These are phyloP conservation scores for Tagetes erecta DNA, from an alignment of 129 eudicot genomes.

Conservation along the genomic window DNA sequence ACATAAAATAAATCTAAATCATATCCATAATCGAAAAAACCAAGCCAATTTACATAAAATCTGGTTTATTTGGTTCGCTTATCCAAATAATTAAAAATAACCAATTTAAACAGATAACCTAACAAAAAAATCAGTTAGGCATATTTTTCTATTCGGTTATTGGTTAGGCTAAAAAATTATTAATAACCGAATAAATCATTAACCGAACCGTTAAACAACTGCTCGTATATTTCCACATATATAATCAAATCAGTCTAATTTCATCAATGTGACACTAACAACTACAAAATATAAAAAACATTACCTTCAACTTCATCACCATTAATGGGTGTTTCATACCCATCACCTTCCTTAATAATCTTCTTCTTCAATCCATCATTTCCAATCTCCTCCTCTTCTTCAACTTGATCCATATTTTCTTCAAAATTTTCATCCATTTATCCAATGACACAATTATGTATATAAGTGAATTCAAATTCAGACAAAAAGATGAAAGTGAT, in stretches of 20 bases:
- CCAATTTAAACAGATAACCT: no score
- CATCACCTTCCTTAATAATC: slow-evolving; percentile 38
- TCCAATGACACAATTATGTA: slow-evolving; percentile 22
- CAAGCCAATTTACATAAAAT: no score
- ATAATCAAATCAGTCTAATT: background rate
- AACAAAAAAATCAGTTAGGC: no score
- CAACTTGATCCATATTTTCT: slow-evolving; percentile 13
- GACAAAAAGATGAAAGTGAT: slow-evolving; percentile 23
- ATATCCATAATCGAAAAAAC: no score
- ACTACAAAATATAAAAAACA: background rate
- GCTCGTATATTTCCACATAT: background rate
- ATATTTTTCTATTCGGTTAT: no score
- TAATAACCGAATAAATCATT: no score
- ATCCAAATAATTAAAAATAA: no score
- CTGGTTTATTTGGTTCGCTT: no score
- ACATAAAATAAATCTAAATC: no score
- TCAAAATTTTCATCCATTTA: slow-evolving; percentile 33
- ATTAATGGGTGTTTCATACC: slow-evolving; percentile 32
- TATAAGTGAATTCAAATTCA: slow-evolving; percentile 2
- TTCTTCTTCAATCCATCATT: slow-evolving; percentile 37
- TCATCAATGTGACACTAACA: background rate
- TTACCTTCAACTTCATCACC: slow-evolving; percentile 44
- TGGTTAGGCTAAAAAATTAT: no score
- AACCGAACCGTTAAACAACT: no score
- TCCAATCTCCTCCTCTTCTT: slow-evolving; percentile 35